phyloP scores from a whole-genome alignment of 2,329 filamentous ascomycete species.

The Alternaria arborescens region DNA sequence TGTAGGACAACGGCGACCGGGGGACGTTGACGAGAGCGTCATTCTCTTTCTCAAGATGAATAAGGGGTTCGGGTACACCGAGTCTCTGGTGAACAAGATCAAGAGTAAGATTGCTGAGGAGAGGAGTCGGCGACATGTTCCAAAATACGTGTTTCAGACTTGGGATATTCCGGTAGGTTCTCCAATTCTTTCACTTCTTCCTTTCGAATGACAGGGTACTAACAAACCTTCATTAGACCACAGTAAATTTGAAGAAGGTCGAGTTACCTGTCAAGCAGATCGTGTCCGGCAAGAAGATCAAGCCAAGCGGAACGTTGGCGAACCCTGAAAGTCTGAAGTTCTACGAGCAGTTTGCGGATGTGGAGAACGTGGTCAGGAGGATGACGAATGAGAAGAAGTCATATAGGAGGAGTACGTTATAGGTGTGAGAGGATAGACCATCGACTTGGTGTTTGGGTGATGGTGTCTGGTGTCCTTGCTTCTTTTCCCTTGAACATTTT shows the following conservation, averaged over 20 bases:
- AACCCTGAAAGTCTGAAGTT: constrained; percentile 80
- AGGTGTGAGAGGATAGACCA: not conserved
- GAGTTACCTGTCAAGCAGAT: constrained; percentile 87
- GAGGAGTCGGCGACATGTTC: constrained; percentile 77
- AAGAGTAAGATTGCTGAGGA: constrained; percentile 72
- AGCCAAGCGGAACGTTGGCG: constrained; percentile 76
- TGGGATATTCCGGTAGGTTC: constrained; percentile 78
- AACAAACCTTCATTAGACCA: constrained; percentile 63
- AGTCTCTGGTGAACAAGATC: constrained; percentile 63
- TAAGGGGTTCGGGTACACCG: constrained; percentile 56
- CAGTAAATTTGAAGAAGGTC: constrained; percentile 85
- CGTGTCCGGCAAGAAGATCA: constrained; percentile 76
- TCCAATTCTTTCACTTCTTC: not conserved
- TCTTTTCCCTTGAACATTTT: not conserved
- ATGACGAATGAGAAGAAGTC: constrained; percentile 22
- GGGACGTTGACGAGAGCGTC: constrained; percentile 66
- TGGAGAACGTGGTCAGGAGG: constrained; percentile 65
- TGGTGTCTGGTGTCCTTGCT: not conserved
- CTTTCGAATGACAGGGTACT: not conserved
- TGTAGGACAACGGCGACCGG: constrained; percentile 75
- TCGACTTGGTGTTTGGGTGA: not conserved
- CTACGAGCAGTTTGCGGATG: constrained; percentile 80
- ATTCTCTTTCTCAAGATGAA: constrained; percentile 69
- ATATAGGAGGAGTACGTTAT: constrained; percentile 13
- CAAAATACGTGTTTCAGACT: constrained; percentile 80